Percentiles rank a stretch among this genome's conserved stretches.
These are phyloP conservation scores for Ganoderma lucidum DNA, from an alignment of 1,284 basidiomycete species.

Conservation along the genomic window DNA sequence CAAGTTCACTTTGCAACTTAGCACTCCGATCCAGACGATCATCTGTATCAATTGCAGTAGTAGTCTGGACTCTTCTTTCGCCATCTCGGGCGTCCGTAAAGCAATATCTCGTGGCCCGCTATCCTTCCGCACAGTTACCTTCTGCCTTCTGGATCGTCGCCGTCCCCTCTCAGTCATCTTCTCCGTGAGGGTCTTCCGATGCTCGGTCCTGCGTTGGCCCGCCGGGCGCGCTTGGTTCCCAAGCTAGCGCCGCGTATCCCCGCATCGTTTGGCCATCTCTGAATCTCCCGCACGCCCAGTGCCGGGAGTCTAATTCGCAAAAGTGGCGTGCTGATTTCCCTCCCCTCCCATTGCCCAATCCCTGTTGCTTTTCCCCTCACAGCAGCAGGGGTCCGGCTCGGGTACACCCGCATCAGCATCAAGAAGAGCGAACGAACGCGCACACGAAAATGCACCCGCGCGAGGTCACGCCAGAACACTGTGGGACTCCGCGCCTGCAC, in stretches of 20 bases:
- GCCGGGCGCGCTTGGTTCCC: background rate
- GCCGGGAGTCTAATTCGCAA: background rate
- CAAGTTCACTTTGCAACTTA: no score
- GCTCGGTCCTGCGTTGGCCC: background rate
- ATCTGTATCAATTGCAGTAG: background rate
- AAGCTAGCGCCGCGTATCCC: background rate
- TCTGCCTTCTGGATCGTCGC: background rate
- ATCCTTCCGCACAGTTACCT: background rate
- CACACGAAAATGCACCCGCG: slow-evolving; percentile 2
- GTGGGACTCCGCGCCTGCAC: slow-evolving; percentile 7
- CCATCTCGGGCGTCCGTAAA: background rate
- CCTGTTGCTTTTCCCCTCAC: background rate
- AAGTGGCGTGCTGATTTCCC: background rate
- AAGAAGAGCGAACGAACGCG: background rate
- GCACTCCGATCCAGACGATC: background rate
- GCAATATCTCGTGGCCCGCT: background rate
- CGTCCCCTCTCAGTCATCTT: background rate
- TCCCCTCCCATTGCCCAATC: background rate
- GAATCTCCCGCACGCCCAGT: background rate
- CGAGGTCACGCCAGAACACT: background rate
- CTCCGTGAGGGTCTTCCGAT: background rate
- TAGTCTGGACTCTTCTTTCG: background rate
- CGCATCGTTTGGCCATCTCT: background rate
- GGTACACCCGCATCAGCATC: slow-evolving; percentile 3
- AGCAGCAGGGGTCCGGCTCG: background rate